Base-by-base conservation (phyloP, 2,329 filamentous ascomycete species). In the Pseudogymnoascus sp. region DNA sequence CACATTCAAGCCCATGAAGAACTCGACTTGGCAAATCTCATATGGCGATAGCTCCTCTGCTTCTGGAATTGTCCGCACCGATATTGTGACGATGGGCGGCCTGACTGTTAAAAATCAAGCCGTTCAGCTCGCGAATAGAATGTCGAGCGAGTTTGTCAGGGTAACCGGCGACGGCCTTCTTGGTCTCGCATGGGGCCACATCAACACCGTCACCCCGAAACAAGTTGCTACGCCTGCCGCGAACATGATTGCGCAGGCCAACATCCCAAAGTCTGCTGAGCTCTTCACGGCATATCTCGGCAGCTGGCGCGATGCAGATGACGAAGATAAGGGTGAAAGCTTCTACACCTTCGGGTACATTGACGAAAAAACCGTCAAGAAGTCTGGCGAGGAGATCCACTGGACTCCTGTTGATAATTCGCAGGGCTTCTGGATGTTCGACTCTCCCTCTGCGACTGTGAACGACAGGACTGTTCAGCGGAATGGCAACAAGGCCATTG, bases 281-380 rank as follows among this genome's bases (percentile, higher is more conserved):
- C 77, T 87, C 3, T 87, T 86, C 74, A 86, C 84, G 0, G 81
- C 77, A 28, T 82, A 84, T 59, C 75, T 87, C 25, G 81, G 82
- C 33, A 77, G 78, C 65, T 78, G 81, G 80, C 75, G 78, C 64
- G 81, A 83, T 67, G 78, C 79, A 64, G 71, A 78, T 59, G 73
- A 75, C 16, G 64, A 71, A 1, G 72, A 74, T 40, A 68, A 70
- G 35, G 72, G 72, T 18, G 74, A 77, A 65, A 84, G 73, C 78
- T 91, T 89, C 76, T 91, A 88, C 75, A 90, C 88, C 1, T 90
- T 91, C 67, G 88, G 88, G 18, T 88, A 79, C 73, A 87, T 91
- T 69, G 87, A 90, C 69, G 71, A 86, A 66, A 79, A 82, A n/a
- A 79, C 83, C 0, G 77, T 89, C 59, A 78, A 76, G 62, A 76